A percentile compares a stretch with the other conserved stretches of the same genome.
These are phyloP conservation scores for Sugiyamaella novakii DNA, from an alignment of 1,139 yeast genomes.

Conservation along the genomic window DNA sequence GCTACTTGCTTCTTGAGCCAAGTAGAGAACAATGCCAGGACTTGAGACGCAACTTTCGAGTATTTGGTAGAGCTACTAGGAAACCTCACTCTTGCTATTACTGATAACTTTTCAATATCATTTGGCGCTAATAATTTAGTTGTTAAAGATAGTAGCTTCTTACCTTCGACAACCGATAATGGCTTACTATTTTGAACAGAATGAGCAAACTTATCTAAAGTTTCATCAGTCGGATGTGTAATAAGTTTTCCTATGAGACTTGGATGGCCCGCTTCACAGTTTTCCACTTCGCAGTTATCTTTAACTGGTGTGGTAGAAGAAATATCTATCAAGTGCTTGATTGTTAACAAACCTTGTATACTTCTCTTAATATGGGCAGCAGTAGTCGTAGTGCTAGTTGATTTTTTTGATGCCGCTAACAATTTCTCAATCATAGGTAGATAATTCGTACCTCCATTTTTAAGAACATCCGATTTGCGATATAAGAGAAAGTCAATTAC, in stretches of 20 bases:
- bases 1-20: conserved; percentile 7
- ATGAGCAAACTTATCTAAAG: neutral
- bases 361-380: conserved; percentile 5
- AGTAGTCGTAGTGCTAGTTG: neutral
- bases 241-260: conserved; percentile 3
- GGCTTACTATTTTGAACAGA: conserved; percentile 9
- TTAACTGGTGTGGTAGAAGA: neutral
- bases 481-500: conserved; percentile 5
- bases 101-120: conserved; percentile 1
- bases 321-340: conserved; percentile 12
- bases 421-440: conserved; percentile 9
- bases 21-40: conserved; percentile 7
- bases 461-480: conserved; percentile 7
- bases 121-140: conserved; percentile 4
- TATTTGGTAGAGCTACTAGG: neutral
- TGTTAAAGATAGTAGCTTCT: conserved; percentile 1
- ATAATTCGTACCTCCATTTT: neutral
- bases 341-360: conserved; percentile 7
- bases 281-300: too few species aligned
- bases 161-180: neutral
- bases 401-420: conserved; percentile 1
- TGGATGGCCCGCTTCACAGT: conserved; percentile 1
- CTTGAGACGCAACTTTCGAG: conserved; percentile 2
- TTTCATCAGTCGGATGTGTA: neutral
- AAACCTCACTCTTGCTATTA: neutral